Percentiles rank a stretch among this genome's conserved stretches.
Conservation (phyloP, 805 yeast genomes). For the Starmera caribaea region DNA sequence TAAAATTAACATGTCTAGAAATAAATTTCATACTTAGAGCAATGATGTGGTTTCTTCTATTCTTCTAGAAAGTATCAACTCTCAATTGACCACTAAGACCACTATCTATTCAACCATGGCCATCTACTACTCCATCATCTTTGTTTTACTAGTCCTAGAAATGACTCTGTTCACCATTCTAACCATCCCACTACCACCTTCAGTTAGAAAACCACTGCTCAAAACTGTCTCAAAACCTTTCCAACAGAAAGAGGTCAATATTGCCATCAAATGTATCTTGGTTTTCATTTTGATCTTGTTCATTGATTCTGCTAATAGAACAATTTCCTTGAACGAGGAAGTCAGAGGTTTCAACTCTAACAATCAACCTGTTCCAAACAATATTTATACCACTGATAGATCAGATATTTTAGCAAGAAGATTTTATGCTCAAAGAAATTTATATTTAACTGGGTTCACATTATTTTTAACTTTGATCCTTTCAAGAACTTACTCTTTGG, state of each 20-base stretch:
- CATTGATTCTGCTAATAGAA: conserved; percentile 81
- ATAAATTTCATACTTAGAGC: too few relatives aligned
- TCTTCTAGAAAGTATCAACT: too few relatives aligned
- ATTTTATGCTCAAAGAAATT: conserved; percentile 93
- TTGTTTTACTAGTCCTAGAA: conserved; percentile 68
- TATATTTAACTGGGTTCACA: conserved; percentile 93
- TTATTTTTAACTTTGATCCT: conserved; percentile 80
- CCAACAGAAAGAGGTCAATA: conserved; percentile 58
- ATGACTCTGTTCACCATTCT: conserved; percentile 69
- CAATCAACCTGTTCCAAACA: conserved; percentile 15
- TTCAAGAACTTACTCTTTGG: conserved; percentile 74
- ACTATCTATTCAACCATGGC: conserved; percentile 13
- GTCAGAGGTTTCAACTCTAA: conserved; percentile 27
- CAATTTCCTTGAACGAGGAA: conserved; percentile 58
- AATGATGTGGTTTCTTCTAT: too few relatives aligned
- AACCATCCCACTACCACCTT: conserved; percentile 80
- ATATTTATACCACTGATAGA: conserved; percentile 41
- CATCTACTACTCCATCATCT: conserved; percentile 32
- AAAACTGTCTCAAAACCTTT: conserved; percentile 57
- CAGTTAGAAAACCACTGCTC: conserved; percentile 58
- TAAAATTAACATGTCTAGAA: too few relatives aligned
- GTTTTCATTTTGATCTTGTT: conserved; percentile 80
- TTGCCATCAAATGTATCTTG: conserved; percentile 71
- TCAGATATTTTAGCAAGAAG: conserved; percentile 83
- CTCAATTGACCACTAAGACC: too few relatives aligned